Conservation (phyloP, 2,329 filamentous ascomycete genomes). For the Byssochlamys sp. region DNA sequence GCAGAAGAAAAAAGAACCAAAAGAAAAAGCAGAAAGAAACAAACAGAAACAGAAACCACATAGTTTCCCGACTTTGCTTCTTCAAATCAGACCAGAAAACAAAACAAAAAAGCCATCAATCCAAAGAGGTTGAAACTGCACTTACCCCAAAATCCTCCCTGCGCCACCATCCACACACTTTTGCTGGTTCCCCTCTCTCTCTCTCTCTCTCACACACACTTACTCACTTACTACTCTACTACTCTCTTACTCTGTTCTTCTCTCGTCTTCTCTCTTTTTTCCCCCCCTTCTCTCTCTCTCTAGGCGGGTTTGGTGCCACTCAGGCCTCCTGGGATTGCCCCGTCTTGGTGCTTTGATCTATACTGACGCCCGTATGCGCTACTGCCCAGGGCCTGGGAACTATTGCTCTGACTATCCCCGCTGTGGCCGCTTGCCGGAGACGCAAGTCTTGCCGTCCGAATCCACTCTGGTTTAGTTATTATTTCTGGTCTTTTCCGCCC, state of each 20-base stretch:
- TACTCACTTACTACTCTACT: too few species aligned
- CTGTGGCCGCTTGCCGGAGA: slow-evolving; percentile 1
- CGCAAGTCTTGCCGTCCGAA: neutral
- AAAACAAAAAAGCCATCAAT: too few species aligned
- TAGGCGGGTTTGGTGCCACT: neutral
- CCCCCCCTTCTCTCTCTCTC: neutral
- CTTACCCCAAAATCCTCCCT: neutral
- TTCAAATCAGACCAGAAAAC: too few species aligned
- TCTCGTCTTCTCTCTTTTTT: neutral
- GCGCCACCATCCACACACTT: neutral
- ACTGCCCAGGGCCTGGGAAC: slow-evolving; percentile 10
- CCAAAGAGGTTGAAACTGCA: neutral
- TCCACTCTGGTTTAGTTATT: slow-evolving; percentile 4
- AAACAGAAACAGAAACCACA: too few species aligned
- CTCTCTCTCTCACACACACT: neutral
- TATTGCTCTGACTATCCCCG: slow-evolving; percentile 3
- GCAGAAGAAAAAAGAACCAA: too few species aligned
- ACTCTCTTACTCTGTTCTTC: too few species aligned
- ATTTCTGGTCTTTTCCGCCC: slow-evolving; percentile 3
- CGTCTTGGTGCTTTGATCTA: slow-evolving; percentile 9
- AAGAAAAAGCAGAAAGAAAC: too few species aligned
- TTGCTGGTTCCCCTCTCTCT: slow-evolving; percentile 1
- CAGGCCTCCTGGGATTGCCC: neutral
- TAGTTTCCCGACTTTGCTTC: too few species aligned
- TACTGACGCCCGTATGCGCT: slow-evolving; percentile 13